Evolutionary conservation across 345 rosid species (phyloP).

Genomic region (Acer saccharum): DNA sequence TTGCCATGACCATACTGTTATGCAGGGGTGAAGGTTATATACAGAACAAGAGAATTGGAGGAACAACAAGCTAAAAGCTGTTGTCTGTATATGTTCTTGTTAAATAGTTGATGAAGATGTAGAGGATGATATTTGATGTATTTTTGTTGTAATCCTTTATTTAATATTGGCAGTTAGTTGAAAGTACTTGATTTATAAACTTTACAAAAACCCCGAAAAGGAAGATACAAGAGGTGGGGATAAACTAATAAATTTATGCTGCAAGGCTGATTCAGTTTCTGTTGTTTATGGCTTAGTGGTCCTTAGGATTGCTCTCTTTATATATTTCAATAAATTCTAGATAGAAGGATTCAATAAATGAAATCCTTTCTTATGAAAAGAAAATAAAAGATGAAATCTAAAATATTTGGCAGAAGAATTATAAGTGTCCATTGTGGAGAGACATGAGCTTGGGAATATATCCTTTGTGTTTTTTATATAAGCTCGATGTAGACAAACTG

Average conservation of each 20-base stretch:
- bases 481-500: too few relatives aligned
- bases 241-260: background rate
- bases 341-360: background rate
- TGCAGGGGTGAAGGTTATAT: constrained; percentile 78
- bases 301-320: background rate
- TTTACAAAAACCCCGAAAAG: background rate
- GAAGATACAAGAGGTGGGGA: background rate
- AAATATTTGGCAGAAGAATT: background rate
- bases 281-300: background rate
- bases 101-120: background rate
- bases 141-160: background rate
- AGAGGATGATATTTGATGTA: background rate
- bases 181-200: background rate
- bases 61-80: constrained; percentile 80
- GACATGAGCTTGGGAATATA: background rate
- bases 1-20: constrained; percentile 7
- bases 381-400: background rate
- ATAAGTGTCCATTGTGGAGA: background rate
- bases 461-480: background rate
- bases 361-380: background rate
- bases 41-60: constrained; percentile 83
- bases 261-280: constrained; percentile 1
- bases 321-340: background rate
- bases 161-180: background rate
- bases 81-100: constrained; percentile 41